phyloP scores from a whole-genome alignment of 352 stramenopile genomes.

The Peronospora destructor region DNA sequence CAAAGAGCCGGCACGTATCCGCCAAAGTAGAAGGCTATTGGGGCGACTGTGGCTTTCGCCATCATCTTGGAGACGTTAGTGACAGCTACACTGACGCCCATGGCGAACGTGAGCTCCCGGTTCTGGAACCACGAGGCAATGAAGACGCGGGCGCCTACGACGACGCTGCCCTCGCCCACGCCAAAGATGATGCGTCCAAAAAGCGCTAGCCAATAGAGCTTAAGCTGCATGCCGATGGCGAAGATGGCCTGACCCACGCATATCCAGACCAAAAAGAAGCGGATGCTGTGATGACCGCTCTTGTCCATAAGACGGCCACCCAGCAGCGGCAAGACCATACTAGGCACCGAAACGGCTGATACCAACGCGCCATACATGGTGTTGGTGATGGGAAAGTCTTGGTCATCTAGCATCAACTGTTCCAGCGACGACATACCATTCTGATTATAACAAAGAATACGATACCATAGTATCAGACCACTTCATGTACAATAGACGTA shows the following conservation, averaged over 20 bases:
- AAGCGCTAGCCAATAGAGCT: conserved; percentile 69
- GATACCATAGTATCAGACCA: not conserved
- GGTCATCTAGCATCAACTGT: conserved; percentile 73
- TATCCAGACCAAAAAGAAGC: conserved; percentile 79
- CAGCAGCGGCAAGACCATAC: conserved; percentile 78
- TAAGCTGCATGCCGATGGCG: conserved; percentile 61
- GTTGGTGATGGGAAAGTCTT: conserved; percentile 69
- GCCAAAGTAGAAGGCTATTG: conserved; percentile 77
- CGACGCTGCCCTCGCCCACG: conserved; percentile 71
- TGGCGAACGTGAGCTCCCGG: conserved; percentile 81
- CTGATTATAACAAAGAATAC: conserved; percentile 11
- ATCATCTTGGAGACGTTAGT: conserved; percentile 90
- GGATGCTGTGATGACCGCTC: conserved; percentile 62
- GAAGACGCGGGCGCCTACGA: conserved; percentile 72
- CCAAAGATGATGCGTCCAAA: conserved; percentile 81
- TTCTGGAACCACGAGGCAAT: conserved; percentile 81
- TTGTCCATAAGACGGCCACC: conserved; percentile 75
- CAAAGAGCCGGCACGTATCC: conserved; percentile 83
- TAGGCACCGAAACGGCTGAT: conserved; percentile 74
- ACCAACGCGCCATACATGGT: conserved; percentile 82
- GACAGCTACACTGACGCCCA: conserved; percentile 83
- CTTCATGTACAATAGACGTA: not conserved
- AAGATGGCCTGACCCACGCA: conserved; percentile 79
- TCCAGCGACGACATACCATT: conserved; percentile 79
- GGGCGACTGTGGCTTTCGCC: conserved; percentile 83